These are phyloP conservation scores for Pseudocercospora pini-densiflorae DNA, from an alignment of 2,329 filamentous ascomycete genomes.

Conservation along the genomic window DNA sequence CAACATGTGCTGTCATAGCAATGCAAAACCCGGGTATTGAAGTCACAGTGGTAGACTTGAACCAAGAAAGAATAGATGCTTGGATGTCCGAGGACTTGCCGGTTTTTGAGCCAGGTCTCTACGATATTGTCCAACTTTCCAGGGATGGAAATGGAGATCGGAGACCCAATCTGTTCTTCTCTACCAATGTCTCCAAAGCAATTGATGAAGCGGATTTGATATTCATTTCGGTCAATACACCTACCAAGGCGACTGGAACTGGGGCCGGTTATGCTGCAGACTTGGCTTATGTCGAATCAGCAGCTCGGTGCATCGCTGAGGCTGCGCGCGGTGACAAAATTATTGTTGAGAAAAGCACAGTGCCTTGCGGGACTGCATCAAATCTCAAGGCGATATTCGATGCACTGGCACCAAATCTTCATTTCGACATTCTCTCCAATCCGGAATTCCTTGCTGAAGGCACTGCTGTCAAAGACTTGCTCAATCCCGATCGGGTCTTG, in stretches of 20 bases:
- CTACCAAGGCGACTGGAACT: conserved; percentile 71
- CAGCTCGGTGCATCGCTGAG: conserved; percentile 67
- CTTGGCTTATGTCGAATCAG: conserved; percentile 71
- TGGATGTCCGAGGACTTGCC: too few relatives aligned
- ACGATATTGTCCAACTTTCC: too few relatives aligned
- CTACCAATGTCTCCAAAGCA: too few relatives aligned
- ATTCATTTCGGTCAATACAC: conserved; percentile 69
- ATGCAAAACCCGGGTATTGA: too few relatives aligned
- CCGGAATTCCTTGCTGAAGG: conserved; percentile 81
- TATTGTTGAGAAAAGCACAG: conserved; percentile 62
- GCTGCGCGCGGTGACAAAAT: conserved; percentile 69
- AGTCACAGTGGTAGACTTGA: too few relatives aligned
- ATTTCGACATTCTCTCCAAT: conserved; percentile 78
- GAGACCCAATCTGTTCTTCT: too few relatives aligned
- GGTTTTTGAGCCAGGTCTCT: too few relatives aligned
- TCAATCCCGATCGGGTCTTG: conserved; percentile 72
- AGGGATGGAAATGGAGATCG: too few relatives aligned
- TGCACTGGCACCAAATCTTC: conserved; percentile 59
- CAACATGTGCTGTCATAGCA: too few relatives aligned
- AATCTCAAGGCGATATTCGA: conserved; percentile 65
- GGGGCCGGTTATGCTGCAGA: conserved; percentile 74
- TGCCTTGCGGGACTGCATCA: too few relatives aligned
- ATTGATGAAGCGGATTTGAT: too few relatives aligned
- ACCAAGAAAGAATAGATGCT: too few relatives aligned
- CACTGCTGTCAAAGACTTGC: conserved; percentile 71